phyloP scores from a whole-genome alignment of 345 rosid species.

The Carallia pectinifolia region DNA sequence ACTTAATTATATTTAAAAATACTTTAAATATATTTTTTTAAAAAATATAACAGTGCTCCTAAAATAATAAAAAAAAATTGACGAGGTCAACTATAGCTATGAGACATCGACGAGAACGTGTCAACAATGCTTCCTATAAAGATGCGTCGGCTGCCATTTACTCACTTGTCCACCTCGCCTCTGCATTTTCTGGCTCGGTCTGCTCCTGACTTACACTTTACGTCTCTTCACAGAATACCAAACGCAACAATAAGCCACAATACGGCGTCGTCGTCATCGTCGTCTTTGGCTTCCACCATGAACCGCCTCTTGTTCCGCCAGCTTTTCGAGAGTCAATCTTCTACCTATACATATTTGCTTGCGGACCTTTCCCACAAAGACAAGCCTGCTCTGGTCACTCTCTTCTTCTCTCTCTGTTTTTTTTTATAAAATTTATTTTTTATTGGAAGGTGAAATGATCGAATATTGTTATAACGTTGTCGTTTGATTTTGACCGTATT shows the following conservation, averaged over 20 bases:
- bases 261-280: constrained; percentile 1
- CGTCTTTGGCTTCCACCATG: constrained; percentile 19
- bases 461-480: too few species aligned
- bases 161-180: not conserved
- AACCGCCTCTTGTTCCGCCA: constrained; percentile 26
- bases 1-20: too few species aligned
- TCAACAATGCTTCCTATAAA: not conserved
- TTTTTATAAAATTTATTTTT: not conserved
- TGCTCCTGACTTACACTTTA: not conserved
- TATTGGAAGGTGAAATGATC: too few species aligned
- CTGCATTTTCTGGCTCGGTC: too few species aligned
- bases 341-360: not conserved
- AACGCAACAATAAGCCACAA: not conserved
- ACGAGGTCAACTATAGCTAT: too few species aligned
- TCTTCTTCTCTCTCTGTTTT: not conserved
- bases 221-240: not conserved
- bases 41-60: too few species aligned
- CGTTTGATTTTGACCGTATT: too few species aligned
- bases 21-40: too few species aligned
- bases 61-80: too few species aligned
- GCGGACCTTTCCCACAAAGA: not conserved
- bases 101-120: too few species aligned
- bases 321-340: not conserved
- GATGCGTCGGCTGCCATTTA: not conserved
- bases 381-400: not conserved